These are phyloP conservation scores for Aspergillus sclerotiicarbonarius DNA, from an alignment of 495 filamentous ascomycete genomes.

Conservation along the genomic window DNA sequence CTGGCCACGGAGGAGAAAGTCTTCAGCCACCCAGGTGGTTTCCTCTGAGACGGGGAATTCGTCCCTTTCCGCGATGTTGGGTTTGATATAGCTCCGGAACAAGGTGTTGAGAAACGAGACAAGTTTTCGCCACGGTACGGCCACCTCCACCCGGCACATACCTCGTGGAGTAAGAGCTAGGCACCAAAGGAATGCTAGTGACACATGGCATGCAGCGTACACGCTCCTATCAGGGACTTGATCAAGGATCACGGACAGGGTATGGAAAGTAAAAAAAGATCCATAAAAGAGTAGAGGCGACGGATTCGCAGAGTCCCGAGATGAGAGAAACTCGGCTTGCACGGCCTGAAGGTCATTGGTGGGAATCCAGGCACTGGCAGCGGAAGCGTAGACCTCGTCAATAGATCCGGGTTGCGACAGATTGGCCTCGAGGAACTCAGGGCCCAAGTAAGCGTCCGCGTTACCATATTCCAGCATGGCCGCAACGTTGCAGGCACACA, in stretches of 20 bases:
- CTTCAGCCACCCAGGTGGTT: constrained; percentile 73
- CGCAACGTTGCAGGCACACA: constrained; percentile 52
- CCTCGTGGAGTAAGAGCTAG: constrained; percentile 51
- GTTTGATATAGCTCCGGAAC: constrained; percentile 36
- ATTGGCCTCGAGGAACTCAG: constrained; percentile 37
- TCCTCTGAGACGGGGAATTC: constrained; percentile 54
- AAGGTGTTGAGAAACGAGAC: constrained; percentile 67
- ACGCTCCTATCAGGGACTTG: constrained; percentile 62
- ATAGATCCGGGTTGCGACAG: constrained; percentile 34
- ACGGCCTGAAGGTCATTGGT: constrained; percentile 11
- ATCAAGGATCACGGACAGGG: constrained; percentile 54
- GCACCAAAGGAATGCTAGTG: constrained; percentile 67
- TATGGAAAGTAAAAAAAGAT: constrained; percentile 44
- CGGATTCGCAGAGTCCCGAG: constrained; percentile 13
- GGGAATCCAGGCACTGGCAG: constrained; percentile 19
- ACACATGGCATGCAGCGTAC: constrained; percentile 65
- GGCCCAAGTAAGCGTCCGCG: constrained; percentile 40
- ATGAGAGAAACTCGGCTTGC: constrained; percentile 15
- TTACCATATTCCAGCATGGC: constrained; percentile 62
- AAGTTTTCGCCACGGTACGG: constrained; percentile 67
- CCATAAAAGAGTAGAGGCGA: constrained; percentile 30
- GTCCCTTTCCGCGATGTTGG: constrained; percentile 47
- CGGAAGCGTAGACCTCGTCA: constrained; percentile 23
- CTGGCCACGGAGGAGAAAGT: constrained; percentile 76
- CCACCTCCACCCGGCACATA: constrained; percentile 48